Evolutionary conservation across 257 asterid species (phyloP).

Genomic region (Gentiana macrophylla): DNA sequence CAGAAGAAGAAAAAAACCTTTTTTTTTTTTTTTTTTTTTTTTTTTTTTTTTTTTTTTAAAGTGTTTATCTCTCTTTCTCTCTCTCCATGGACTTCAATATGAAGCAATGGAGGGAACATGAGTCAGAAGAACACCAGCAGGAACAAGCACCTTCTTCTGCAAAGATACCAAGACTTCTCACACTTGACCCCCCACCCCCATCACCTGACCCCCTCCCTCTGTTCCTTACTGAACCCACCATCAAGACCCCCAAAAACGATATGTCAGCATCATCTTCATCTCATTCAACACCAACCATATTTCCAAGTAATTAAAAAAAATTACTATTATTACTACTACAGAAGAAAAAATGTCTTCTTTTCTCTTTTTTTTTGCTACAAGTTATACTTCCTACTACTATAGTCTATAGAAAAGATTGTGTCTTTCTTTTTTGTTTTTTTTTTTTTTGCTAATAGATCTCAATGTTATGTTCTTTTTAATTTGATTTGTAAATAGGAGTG

Average conservation of each 20-base stretch:
- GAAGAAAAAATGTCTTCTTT: slow-evolving; percentile 10
- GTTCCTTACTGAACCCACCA: slow-evolving; percentile 54
- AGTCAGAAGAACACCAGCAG: slow-evolving; percentile 18
- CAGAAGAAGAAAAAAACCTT: slow-evolving; percentile 1
- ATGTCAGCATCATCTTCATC: slow-evolving; percentile 49
- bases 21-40: no score
- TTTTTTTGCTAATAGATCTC: not conserved
- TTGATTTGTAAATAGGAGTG: no score
- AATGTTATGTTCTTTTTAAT: no score
- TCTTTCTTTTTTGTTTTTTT: slow-evolving; percentile 6
- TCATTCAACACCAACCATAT: slow-evolving; percentile 36
- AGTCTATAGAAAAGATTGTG: no score
- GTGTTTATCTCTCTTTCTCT: slow-evolving; percentile 13
- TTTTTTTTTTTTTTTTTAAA: no score
- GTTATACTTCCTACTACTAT: not conserved
- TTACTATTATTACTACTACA: no score
- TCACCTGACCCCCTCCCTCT: slow-evolving; percentile 41
- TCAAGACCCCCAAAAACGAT: slow-evolving; percentile 25
- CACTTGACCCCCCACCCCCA: slow-evolving; percentile 14
- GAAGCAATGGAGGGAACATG: slow-evolving; percentile 66
- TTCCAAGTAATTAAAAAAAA: slow-evolving; percentile 34
- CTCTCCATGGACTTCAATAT: slow-evolving; percentile 59
- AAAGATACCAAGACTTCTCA: slow-evolving; percentile 45
- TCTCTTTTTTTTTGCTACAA: slow-evolving; percentile 6
- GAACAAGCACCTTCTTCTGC: slow-evolving; percentile 21